A percentile compares a stretch with the other conserved stretches of the same genome.
These are phyloP conservation scores for Rubia tinctorum DNA, from an alignment of 305 asterid genomes.

Conservation along the genomic window DNA sequence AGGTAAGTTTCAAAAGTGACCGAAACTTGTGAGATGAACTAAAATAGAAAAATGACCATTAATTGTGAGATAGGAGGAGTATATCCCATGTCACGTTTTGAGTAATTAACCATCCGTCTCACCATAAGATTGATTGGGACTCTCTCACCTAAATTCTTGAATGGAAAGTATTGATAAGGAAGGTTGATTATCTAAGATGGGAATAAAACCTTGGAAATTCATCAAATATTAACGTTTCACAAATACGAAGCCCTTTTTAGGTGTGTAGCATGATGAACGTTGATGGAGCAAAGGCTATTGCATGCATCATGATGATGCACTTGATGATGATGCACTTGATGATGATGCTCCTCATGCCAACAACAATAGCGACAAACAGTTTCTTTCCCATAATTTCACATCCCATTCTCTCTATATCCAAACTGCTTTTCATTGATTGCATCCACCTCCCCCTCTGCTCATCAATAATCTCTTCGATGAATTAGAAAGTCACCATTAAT, in stretches of 20 bases:
- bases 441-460: constrained; percentile 21
- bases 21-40: too few relatives aligned
- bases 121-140: too few relatives aligned
- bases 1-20: too few relatives aligned
- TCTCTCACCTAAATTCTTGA: too few relatives aligned
- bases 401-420: constrained; percentile 13
- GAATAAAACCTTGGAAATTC: constrained; percentile 22
- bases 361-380: constrained; percentile 20
- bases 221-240: constrained; percentile 19
- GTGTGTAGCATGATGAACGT: constrained; percentile 39
- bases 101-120: too few relatives aligned
- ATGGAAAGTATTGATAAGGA: too few relatives aligned
- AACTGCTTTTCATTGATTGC: constrained; percentile 28
- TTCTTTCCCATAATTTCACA: constrained; percentile 15
- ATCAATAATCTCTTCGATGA: background rate
- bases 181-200: background rate
- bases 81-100: too few relatives aligned
- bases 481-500: background rate
- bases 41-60: too few relatives aligned
- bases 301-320: constrained; percentile 48
- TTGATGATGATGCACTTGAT: constrained; percentile 59
- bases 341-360: constrained; percentile 63
- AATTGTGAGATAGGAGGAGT: too few relatives aligned
- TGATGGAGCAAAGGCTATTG: constrained; percentile 27
- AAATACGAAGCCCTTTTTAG: constrained; percentile 19